Evolutionary conservation across 352 stramenopile species (phyloP).

Genomic region (Globisporangium spiculum): DNA sequence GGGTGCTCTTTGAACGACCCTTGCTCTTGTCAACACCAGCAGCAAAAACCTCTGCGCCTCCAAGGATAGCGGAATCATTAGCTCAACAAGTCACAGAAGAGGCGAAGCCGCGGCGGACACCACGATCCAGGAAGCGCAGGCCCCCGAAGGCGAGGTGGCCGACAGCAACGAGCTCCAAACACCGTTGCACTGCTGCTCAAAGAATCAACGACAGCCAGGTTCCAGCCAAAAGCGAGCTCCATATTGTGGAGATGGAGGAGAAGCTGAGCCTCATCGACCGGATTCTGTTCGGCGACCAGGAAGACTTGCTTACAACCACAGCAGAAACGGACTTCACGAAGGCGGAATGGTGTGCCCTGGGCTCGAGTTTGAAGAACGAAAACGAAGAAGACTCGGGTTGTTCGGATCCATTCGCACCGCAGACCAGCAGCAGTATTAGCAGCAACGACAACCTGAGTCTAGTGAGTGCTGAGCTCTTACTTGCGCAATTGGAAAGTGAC

Average conservation of each 20-base stretch:
- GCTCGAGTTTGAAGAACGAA: neutral
- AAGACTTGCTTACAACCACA: neutral
- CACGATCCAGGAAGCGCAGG: neutral
- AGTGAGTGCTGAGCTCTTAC: neutral
- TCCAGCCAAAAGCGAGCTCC: neutral
- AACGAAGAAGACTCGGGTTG: neutral
- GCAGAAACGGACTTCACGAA: neutral
- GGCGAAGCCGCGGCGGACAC: neutral
- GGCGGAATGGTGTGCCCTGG: neutral
- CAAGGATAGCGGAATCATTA: neutral
- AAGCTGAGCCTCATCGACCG: neutral
- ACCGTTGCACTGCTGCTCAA: neutral
- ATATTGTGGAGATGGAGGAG: constrained; percentile 9
- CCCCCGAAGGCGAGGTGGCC: neutral
- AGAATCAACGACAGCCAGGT: neutral
- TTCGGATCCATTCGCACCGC: neutral
- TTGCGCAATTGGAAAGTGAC: constrained; percentile 2
- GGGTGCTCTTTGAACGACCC: constrained; percentile 41
- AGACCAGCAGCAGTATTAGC: neutral
- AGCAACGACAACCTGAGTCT: neutral
- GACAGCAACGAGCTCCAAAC: neutral
- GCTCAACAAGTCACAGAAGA: neutral
- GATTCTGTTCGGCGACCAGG: neutral
- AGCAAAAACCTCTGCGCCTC: neutral
- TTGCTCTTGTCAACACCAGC: constrained; percentile 19